phyloP scores from a whole-genome alignment of 2,329 filamentous ascomycete species.

The Aspergillus hortae region DNA sequence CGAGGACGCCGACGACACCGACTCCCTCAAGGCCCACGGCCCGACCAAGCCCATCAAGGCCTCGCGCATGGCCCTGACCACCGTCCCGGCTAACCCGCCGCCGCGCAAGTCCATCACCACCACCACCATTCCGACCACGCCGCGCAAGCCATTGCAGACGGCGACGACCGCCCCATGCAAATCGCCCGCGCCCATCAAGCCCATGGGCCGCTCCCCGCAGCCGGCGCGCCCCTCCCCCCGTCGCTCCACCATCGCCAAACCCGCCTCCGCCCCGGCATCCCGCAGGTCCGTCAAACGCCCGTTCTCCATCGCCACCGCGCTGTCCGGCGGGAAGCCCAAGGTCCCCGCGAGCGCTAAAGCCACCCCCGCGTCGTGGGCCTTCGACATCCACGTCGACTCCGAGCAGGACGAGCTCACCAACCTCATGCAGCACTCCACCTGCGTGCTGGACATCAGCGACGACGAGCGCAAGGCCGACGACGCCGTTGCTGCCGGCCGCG shows the following conservation, averaged over 20 bases:
- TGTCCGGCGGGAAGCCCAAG: constrained; percentile 51
- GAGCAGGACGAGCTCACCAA: constrained; percentile 89
- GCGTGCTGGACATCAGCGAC: constrained; percentile 80
- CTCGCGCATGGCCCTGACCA: constrained; percentile 36
- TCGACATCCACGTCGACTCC: constrained; percentile 91
- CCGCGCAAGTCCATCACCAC: constrained; percentile 7
- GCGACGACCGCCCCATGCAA: too few species aligned
- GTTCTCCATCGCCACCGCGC: constrained; percentile 80
- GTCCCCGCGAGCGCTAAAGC: constrained; percentile 38
- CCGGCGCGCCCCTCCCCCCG: constrained; percentile 67
- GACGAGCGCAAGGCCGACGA: constrained; percentile 65
- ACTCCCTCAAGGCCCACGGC: constrained; percentile 26
- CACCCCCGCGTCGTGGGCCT: constrained; percentile 62
- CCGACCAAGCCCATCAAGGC: constrained; percentile 50
- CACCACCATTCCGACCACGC: constrained; percentile 17
- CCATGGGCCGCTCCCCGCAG: constrained; percentile 76
- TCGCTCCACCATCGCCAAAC: constrained; percentile 61
- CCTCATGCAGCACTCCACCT: constrained; percentile 85
- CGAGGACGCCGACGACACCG: constrained; percentile 26
- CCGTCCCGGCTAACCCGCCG: constrained; percentile 16
- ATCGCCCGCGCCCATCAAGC: constrained; percentile 53
- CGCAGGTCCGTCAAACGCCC: constrained; percentile 52
- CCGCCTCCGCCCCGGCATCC: constrained; percentile 65
- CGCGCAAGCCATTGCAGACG: constrained; percentile 13
- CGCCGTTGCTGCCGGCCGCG: constrained; percentile 46